Base-by-base conservation (phyloP, 805 yeast species). In the Candida ipomoeae region DNA sequence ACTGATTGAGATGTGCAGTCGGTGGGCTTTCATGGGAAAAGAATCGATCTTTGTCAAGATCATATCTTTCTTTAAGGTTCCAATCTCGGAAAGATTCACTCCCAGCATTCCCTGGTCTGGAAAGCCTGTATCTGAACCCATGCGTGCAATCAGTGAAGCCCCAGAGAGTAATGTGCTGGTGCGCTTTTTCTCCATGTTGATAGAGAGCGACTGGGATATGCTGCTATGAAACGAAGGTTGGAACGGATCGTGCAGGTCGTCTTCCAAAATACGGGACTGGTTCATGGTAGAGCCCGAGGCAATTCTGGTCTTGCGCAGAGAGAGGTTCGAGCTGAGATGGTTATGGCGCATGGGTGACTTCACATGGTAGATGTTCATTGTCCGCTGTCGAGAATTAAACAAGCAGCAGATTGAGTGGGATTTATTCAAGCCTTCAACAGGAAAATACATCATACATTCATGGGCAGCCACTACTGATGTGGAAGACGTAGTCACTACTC, bases 401-500 rank as follows among this genome's bases (percentile, higher is more conserved):
- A 91, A 83, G 3, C 82, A 82, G 44, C 87, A 78, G 14, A 85
- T 66, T 0, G 77, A 66, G 11, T 71, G 67, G 4, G 61, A 48
- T 13, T 65, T 69, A 49, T 66, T 67, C 35, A 67, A 52, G 13
- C 76, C 65, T 3, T 61, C 49, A 5, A 55, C 50, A 0, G 89
- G 90, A 59, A 83, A 84, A 36, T 72, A 66, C 23, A 84, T 60
- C 31, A 87, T 62, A 47, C 74, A 77, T 59, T 87, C 94, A 44
- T 71, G 68, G 2, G 79, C 64, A 0, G 87, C 75, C 29, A 87
- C 79, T 2, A 82, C 78, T 0, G 89, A 79, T 0, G 86, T 83
- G 1, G 90, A 82, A 0, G 89, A 81, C 0, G 92, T 82, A 0
- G 83, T 81, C 4, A 89, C 78, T 4, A 81, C 70, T 2, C 96